Base-by-base conservation (phyloP, 306 rosid species). In the Purshia tridentata region DNA sequence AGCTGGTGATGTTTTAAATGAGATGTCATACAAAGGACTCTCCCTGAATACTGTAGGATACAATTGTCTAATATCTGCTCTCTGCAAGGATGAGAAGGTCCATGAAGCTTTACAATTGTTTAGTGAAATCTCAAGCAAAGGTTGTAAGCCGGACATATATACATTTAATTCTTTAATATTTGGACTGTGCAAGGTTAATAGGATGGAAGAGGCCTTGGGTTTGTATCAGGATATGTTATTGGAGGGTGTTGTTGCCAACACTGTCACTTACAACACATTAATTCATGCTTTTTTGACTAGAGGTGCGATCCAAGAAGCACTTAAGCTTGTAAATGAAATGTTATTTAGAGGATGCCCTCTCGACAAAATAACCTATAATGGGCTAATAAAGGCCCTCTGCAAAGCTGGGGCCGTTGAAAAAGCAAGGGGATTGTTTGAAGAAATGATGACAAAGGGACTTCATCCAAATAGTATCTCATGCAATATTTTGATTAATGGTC, bases 221-320 rank as follows among this genome's bases (percentile, higher is more conserved):
- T 73, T 91, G 80, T 88, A 82, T 73, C 89, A 54, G n/a, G 87
- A 93, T 87, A 88, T 93, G 96, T 72, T 88, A 72, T 50, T 76
- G 86, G 94, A 89, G 74, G 98, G 98, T 75, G 86, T 88, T 48
- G 83, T 91, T 74, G 94, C 98, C 67, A 88, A 93, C 84, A 91
- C 93, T 35, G 96, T 86, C 55, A 91, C 98, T 69, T 93, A 81
- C 81, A 93, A 91, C 84, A 93, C 91, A 0, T 75, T 93, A 78
- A 86, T 93, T 72, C 88, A 81, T 79, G 97, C 89, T 58, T 84
- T 84, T 80, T 76, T 91, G 47, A 80, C 79, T 44, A 83, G 76
- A 44, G 92, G 82, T 81, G 84, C 73, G 41, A 83, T 86, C 79
- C 88, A 84, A 75, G 87, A 88, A 57, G 94, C 90, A 5, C 86